Conservation (phyloP, 2,329 filamentous ascomycete genomes). For the Cercospora zeina region DNA sequence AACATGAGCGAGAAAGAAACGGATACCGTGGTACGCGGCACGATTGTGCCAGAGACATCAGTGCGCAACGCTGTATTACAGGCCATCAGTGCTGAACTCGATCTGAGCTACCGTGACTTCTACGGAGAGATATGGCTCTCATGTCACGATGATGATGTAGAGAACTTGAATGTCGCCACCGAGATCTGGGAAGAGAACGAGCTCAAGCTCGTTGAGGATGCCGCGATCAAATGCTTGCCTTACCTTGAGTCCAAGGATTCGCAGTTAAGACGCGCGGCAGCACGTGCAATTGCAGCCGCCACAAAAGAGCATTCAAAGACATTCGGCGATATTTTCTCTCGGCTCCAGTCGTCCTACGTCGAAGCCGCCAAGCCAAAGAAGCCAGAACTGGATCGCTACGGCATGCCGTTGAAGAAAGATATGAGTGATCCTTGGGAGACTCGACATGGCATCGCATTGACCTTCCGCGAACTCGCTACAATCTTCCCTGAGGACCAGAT, state of each 20-base stretch:
- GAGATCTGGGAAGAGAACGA: conserved; percentile 96
- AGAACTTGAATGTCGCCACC: conserved; percentile 78
- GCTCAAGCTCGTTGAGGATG: conserved; percentile 66
- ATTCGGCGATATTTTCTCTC: conserved; percentile 62
- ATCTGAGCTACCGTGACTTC: conserved; percentile 82
- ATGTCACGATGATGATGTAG: conserved; percentile 84
- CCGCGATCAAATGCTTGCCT: conserved; percentile 64
- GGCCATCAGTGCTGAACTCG: conserved; percentile 85
- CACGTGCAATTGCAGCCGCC: conserved; percentile 75
- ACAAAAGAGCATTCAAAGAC: conserved; percentile 61
- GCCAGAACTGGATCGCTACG: conserved; percentile 85
- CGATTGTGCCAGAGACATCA: conserved; percentile 73
- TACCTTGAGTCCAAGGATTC: conserved; percentile 79
- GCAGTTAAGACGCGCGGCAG: conserved; percentile 79
- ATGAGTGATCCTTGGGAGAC: conserved; percentile 87
- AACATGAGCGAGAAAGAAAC: conserved; percentile 77
- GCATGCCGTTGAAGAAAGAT: conserved; percentile 89
- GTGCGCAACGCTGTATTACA: conserved; percentile 85
- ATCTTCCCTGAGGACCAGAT: conserved; percentile 69
- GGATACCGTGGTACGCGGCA: conserved; percentile 70
- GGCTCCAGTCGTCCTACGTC: conserved; percentile 69
- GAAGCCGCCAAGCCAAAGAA: conserved; percentile 79
- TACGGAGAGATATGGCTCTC: conserved; percentile 92
- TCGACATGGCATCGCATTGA: conserved; percentile 82
- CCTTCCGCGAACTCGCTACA: conserved; percentile 77